phyloP scores from a whole-genome alignment of 495 filamentous ascomycete genomes.

The Penicillium salamii region DNA sequence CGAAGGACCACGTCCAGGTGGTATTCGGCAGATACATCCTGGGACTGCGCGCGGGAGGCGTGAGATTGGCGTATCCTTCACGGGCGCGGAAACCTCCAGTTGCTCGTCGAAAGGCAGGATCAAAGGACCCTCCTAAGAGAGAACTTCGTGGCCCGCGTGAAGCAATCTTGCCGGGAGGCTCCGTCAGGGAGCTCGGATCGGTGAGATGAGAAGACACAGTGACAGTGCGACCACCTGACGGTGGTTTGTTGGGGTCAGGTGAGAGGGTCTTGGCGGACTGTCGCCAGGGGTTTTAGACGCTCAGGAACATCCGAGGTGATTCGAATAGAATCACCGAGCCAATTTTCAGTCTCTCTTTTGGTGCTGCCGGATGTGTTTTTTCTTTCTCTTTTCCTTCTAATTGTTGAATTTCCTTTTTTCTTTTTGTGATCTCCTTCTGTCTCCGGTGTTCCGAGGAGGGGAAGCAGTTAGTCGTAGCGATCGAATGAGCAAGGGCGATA shows the following conservation, averaged over 20 bases:
- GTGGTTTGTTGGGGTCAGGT: conserved; percentile 22
- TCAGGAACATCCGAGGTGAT: no score
- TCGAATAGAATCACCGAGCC: no score
- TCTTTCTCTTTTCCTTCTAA: background rate
- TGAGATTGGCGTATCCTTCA: conserved; percentile 49
- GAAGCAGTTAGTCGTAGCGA: background rate
- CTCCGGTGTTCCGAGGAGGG: background rate
- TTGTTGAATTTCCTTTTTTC: background rate
- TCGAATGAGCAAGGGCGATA: conserved; percentile 1
- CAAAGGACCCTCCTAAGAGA: conserved; percentile 60
- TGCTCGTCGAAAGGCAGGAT: conserved; percentile 48
- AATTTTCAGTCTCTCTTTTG: no score
- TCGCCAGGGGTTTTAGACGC: conserved; percentile 5
- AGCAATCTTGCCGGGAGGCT: conserved; percentile 56
- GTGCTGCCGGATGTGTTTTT: no score
- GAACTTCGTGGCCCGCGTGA: conserved; percentile 60
- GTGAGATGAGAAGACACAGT: conserved; percentile 35
- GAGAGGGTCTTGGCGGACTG: conserved; percentile 4
- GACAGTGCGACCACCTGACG: conserved; percentile 36
- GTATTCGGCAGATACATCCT: conserved; percentile 73
- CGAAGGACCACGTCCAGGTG: conserved; percentile 85
- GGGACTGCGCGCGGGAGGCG: conserved; percentile 19
- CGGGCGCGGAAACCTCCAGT: conserved; percentile 52
- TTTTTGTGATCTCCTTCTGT: background rate
- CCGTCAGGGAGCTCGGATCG: conserved; percentile 42